Percentiles rank a stretch among this genome's conserved stretches.
phyloP scores from a whole-genome alignment of 179 eudicot species.

The Silene coronaria region DNA sequence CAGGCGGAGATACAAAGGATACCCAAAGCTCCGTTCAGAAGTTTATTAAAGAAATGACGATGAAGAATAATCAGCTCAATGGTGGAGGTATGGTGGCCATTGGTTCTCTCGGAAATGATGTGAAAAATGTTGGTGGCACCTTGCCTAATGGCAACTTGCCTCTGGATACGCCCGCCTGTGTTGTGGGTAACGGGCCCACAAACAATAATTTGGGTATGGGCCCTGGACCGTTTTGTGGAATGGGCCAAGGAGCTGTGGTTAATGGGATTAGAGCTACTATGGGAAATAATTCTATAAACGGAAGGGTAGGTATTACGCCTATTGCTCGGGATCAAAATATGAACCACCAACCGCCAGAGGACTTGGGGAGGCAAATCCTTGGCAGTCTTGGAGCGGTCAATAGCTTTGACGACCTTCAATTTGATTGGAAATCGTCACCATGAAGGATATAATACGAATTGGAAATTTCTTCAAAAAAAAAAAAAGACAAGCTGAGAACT shows the following conservation, averaged over 20 bases:
- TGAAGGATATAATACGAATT: slow-evolving; percentile 15
- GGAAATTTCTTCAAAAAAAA: not conserved
- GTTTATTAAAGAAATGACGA: slow-evolving; percentile 73
- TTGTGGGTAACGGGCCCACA: slow-evolving; percentile 39
- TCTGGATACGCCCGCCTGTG: slow-evolving; percentile 33
- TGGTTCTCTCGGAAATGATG: slow-evolving; percentile 42
- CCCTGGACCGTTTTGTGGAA: slow-evolving; percentile 43
- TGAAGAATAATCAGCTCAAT: slow-evolving; percentile 42
- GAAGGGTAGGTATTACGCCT: slow-evolving; percentile 45
- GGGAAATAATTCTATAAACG: slow-evolving; percentile 54
- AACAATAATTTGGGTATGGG: slow-evolving; percentile 35
- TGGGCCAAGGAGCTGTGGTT: slow-evolving; percentile 52
- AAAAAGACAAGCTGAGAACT: slow-evolving; percentile 2
- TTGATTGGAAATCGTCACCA: slow-evolving; percentile 83
- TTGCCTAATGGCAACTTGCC: slow-evolving; percentile 30
- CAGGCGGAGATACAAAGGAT: slow-evolving; percentile 53
- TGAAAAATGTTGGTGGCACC: slow-evolving; percentile 53
- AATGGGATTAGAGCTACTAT: slow-evolving; percentile 59
- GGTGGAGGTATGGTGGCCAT: slow-evolving; percentile 47
- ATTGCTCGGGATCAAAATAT: slow-evolving; percentile 44
- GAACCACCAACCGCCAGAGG: slow-evolving; percentile 66
- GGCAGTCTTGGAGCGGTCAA: slow-evolving; percentile 72
- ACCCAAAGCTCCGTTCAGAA: slow-evolving; percentile 80
- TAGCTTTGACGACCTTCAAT: slow-evolving; percentile 70
- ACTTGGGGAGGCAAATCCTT: slow-evolving; percentile 57